Percentiles rank a stretch among this genome's conserved stretches.
phyloP scores from a whole-genome alignment of 371 early-diverging fungal genomes.

The Mucor piriformis region DNA sequence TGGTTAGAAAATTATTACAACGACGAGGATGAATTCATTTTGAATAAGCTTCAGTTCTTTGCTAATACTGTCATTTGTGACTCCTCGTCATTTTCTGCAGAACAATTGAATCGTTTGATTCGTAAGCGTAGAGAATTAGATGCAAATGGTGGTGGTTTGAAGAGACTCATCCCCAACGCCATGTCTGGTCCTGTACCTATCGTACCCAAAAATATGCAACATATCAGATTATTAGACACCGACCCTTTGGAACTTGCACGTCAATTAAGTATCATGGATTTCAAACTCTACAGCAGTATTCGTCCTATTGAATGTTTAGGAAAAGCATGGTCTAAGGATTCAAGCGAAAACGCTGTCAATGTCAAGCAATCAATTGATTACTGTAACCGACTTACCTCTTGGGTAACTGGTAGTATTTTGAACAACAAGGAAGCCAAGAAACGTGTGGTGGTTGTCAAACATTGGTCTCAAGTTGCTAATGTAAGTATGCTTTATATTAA shows the following conservation, averaged over 20 bases:
- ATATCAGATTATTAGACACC: constrained; percentile 76
- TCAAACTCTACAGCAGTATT: constrained; percentile 77
- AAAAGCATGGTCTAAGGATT: constrained; percentile 87
- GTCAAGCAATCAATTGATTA: constrained; percentile 79
- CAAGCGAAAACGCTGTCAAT: constrained; percentile 63
- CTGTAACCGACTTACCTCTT: constrained; percentile 69
- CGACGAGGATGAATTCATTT: constrained; percentile 68
- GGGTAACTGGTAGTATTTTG: constrained; percentile 83
- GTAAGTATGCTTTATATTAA: constrained; percentile 31
- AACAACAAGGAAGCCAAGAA: constrained; percentile 77
- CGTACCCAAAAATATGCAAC: constrained; percentile 65
- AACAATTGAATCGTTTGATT: constrained; percentile 71
- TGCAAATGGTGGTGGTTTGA: constrained; percentile 52
- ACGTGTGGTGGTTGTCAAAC: constrained; percentile 77
- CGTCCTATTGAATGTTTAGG: constrained; percentile 85
- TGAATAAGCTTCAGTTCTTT: constrained; percentile 79
- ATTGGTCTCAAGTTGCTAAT: constrained; percentile 85
- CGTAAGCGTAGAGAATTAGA: constrained; percentile 67
- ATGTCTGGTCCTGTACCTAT: constrained; percentile 57
- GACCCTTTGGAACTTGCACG: constrained; percentile 93
- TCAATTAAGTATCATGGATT: constrained; percentile 90
- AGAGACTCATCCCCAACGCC: constrained; percentile 63
- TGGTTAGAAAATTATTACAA: constrained; percentile 90
- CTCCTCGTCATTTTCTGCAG: constrained; percentile 69
- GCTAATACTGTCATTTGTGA: constrained; percentile 77